Conservation (phyloP, 2,329 filamentous ascomycete species). For the Penicillium concentricum region DNA sequence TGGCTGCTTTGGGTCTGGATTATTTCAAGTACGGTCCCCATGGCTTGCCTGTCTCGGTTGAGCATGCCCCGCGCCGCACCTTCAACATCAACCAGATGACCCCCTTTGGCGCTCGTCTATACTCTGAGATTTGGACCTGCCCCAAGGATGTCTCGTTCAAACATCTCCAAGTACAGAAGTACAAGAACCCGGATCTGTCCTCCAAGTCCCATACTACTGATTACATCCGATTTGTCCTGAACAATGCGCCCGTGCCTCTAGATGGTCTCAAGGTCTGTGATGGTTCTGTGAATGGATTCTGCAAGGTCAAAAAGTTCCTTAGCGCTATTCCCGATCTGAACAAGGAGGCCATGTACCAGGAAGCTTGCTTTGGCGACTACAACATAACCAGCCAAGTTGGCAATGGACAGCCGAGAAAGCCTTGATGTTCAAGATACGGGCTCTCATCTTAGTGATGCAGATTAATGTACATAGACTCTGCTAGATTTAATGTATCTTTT, state of each 20-base stretch:
- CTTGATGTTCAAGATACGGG: neutral
- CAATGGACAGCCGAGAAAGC: conserved; percentile 13
- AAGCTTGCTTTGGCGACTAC: conserved; percentile 31
- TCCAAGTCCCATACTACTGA: conserved; percentile 10
- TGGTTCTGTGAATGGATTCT: conserved; percentile 27
- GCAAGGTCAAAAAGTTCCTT: conserved; percentile 25
- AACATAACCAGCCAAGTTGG: conserved; percentile 24
- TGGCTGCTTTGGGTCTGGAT: conserved; percentile 54
- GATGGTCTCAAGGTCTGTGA: conserved; percentile 26
- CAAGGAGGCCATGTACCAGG: conserved; percentile 27
- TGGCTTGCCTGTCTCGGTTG: conserved; percentile 23
- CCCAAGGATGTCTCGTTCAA: conserved; percentile 21
- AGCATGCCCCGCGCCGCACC: conserved; percentile 46
- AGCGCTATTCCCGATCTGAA: conserved; percentile 19
- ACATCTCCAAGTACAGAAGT: conserved; percentile 40
- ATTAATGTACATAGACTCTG: neutral
- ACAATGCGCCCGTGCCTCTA: conserved; percentile 27
- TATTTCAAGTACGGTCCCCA: conserved; percentile 44
- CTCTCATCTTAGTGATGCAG: neutral
- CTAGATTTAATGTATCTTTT: too few relatives aligned
- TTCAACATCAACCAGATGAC: conserved; percentile 54
- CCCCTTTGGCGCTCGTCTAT: conserved; percentile 54
- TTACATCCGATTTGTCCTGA: conserved; percentile 32
- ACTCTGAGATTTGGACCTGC: conserved; percentile 57
- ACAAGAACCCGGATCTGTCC: conserved; percentile 28